Conservation (phyloP, 2,329 filamentous ascomycete species). For the Kalaharituber pfeilii region DNA sequence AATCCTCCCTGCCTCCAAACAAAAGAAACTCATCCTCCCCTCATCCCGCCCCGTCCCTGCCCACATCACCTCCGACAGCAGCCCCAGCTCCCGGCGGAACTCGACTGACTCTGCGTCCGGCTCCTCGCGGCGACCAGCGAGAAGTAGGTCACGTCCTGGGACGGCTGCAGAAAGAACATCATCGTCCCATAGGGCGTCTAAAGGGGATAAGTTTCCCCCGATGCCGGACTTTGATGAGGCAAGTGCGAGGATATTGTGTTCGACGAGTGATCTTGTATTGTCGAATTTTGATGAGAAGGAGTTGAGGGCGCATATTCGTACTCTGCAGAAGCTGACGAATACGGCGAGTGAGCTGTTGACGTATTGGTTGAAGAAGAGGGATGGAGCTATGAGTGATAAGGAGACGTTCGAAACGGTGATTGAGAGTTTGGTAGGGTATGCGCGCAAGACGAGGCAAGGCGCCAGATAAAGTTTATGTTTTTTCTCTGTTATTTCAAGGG, state of each 20-base stretch:
- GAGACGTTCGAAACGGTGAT: conserved; percentile 24
- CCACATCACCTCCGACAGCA: background rate
- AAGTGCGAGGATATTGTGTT: conserved; percentile 21
- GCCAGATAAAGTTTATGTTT: conserved; percentile 5
- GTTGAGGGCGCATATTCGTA: conserved; percentile 18
- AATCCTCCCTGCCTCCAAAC: conserved; percentile 28
- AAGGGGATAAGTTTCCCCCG: conserved; percentile 24
- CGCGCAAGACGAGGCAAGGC: conserved; percentile 18
- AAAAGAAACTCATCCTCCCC: conserved; percentile 90
- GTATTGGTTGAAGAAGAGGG: conserved; percentile 22
- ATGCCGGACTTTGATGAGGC: conserved; percentile 18
- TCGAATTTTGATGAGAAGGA: conserved; percentile 18
- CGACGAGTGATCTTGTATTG: conserved; percentile 21
- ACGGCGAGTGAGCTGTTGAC: conserved; percentile 21
- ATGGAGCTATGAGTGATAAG: conserved; percentile 22
- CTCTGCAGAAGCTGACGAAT: conserved; percentile 19
- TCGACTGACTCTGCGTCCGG: conserved; percentile 33
- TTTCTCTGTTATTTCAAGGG: no score
- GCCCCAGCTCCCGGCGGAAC: conserved; percentile 25
- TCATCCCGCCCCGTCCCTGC: conserved; percentile 33
- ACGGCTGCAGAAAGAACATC: conserved; percentile 24
- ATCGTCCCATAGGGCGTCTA: conserved; percentile 20
- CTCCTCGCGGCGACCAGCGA: conserved; percentile 36
- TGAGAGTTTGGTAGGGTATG: conserved; percentile 24
- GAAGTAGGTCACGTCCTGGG: conserved; percentile 25